Base-by-base conservation (phyloP, 345 rosid species). In the Brassica carinata region DNA sequence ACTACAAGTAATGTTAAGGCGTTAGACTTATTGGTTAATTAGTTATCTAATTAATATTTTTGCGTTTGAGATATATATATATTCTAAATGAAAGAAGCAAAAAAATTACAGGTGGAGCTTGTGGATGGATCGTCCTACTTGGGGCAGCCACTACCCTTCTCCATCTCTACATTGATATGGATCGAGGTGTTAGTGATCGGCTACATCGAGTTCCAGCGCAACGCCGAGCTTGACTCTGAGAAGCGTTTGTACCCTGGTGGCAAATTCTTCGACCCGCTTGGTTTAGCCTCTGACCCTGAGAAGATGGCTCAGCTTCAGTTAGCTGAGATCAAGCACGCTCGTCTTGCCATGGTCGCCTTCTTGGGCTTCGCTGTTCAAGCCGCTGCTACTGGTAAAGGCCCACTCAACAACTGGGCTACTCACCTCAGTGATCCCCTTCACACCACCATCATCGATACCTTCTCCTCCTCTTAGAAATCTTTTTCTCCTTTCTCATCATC, bases 241-340 rank as follows among this genome's bases (percentile, higher is more conserved):
- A 95, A 88, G 88, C 90, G 98, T 85, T 64, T 95, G 11, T 95
- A 95, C 82, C 99, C 98, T 0, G 94, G 98, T 51, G 99, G 99
- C 62, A 88, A 76, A 3, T 92, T 79, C 86, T 95, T 95, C 23
- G 98, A 95, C 80, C 98, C 99, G 1, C 86, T 95, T 0, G 98
- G 98, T 0, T 78, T 95, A 80, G 99, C 99, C 0, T 63, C 91
- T 2, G 98, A 95, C 85, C 99, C 99, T 0, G 99, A 93, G 84
- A 95, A 91, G 96, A 93, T 81, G 72, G 93, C 87, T 3, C 88
- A 78, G 29, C 97, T 95, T 77, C 98, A 93, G 59, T 45, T 95
- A 89, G 99, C 99, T 0, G 99, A 95, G 93, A 95, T 95, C 85
- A 95, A 95, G 89, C 99, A 95, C 73, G 99, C 99, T 14, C 98